Conservation (phyloP, 2,329 filamentous ascomycete genomes). For the Hymenoscyphus salicellus region DNA sequence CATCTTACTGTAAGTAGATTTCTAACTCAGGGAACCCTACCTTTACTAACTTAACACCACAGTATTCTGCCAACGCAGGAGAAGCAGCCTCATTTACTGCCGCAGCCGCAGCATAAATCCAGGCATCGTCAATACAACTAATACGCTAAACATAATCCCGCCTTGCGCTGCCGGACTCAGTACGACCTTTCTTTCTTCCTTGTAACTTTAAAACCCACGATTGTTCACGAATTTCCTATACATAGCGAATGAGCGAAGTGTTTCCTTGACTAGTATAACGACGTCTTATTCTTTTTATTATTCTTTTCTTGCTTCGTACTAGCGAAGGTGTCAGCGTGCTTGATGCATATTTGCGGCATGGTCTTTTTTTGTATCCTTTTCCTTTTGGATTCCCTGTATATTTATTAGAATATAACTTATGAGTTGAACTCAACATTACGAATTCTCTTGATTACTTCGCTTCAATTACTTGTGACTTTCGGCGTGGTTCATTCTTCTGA, state of each 20-base stretch:
- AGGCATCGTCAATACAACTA: too few relatives aligned
- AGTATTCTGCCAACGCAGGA: not conserved
- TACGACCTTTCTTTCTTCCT: too few relatives aligned
- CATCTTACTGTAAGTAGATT: slow-evolving; percentile 21
- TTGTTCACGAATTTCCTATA: not conserved
- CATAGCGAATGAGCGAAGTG: not conserved
- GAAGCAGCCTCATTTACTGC: not conserved
- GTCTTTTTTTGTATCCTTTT: too few relatives aligned
- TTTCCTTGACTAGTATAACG: not conserved
- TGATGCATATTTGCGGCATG: not conserved
- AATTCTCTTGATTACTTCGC: too few relatives aligned
- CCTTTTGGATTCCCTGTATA: too few relatives aligned
- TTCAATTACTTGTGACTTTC: too few relatives aligned
- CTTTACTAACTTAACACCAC: not conserved
- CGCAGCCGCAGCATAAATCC: not conserved
- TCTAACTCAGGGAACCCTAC: too few relatives aligned
- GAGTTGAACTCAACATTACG: too few relatives aligned
- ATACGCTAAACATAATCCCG: too few relatives aligned
- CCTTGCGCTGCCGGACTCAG: too few relatives aligned
- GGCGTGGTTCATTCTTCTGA: too few relatives aligned
- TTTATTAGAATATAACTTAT: too few relatives aligned
- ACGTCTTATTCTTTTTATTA: not conserved
- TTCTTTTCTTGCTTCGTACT: not conserved
- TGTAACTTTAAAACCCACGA: not conserved
- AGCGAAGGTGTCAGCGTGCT: not conserved